A percentile compares a stretch with the other conserved stretches of the same genome.
These are phyloP conservation scores for Kodamaea arcana DNA, from an alignment of 1,139 yeast genomes.

Conservation along the genomic window DNA sequence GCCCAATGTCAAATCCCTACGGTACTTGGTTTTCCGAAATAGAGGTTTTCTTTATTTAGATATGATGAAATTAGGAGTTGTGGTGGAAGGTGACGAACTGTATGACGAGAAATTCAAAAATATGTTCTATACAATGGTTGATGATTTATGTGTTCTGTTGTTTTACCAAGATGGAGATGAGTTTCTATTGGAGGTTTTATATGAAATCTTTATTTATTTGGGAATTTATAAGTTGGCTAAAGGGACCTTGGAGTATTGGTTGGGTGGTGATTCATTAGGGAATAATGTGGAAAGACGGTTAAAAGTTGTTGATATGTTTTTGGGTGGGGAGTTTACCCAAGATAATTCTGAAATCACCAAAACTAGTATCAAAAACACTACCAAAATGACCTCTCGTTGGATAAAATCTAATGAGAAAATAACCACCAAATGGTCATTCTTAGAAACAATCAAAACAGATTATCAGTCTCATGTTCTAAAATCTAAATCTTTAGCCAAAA, in stretches of 20 bases:
- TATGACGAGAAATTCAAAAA: conserved; percentile 9
- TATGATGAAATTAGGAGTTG: conserved; percentile 22
- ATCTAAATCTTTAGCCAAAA: conserved; percentile 7
- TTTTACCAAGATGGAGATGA: conserved; percentile 65
- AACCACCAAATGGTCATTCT: conserved; percentile 20
- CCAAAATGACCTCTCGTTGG: not conserved
- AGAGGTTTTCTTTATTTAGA: conserved; percentile 69
- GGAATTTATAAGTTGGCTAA: conserved; percentile 52
- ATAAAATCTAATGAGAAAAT: not conserved
- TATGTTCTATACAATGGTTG: conserved; percentile 44
- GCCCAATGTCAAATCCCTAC: conserved; percentile 66
- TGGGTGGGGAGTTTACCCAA: conserved; percentile 3
- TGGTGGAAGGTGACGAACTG: not conserved
- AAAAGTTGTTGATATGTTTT: conserved; percentile 6
- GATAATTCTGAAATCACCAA: not conserved
- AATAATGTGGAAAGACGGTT: conserved; percentile 19
- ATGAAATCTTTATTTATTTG: conserved; percentile 47
- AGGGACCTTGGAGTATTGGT: conserved; percentile 59
- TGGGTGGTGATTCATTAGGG: conserved; percentile 43
- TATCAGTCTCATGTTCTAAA: conserved; percentile 19
- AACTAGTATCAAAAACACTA: not conserved
- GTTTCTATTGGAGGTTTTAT: conserved; percentile 43
- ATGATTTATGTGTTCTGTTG: conserved; percentile 53
- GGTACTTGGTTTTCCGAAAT: conserved; percentile 78
- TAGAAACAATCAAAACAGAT: conserved; percentile 29